Evolutionary conservation across 2,329 filamentous ascomycete species (phyloP).

Genomic region (Myriosclerotinia curreyana): DNA sequence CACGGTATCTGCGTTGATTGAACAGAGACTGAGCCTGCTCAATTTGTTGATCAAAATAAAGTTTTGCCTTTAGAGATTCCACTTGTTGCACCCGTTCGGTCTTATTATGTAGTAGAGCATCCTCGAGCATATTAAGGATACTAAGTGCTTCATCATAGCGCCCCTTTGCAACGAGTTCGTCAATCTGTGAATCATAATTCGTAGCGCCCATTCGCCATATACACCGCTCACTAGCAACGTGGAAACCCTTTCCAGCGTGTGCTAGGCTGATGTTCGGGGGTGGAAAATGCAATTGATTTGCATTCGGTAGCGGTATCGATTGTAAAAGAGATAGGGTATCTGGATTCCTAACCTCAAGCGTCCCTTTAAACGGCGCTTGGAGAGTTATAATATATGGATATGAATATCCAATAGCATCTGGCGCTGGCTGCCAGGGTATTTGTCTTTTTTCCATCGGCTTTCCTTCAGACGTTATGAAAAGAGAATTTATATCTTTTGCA

Average conservation of each 20-base stretch:
- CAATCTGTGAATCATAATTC: slow-evolving; percentile 85
- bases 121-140: slow-evolving; percentile 83
- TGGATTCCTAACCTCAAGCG: slow-evolving; percentile 86
- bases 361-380: slow-evolving; percentile 77
- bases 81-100: slow-evolving; percentile 74
- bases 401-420: slow-evolving; percentile 90
- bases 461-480: slow-evolving; percentile 84
- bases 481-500: slow-evolving; percentile 95
- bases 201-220: slow-evolving; percentile 97
- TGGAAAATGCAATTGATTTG: slow-evolving; percentile 83
- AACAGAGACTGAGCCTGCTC: slow-evolving; percentile 85
- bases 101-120: slow-evolving; percentile 84
- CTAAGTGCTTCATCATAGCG: slow-evolving; percentile 91
- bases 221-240: slow-evolving; percentile 84
- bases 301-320: slow-evolving; percentile 75
- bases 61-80: slow-evolving; percentile 87
- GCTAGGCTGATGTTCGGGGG: slow-evolving; percentile 92
- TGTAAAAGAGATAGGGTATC: slow-evolving; percentile 88
- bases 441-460: slow-evolving; percentile 80
- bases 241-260: slow-evolving; percentile 92
- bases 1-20: slow-evolving; percentile 74
- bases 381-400: slow-evolving; percentile 93
- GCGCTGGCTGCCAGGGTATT: slow-evolving; percentile 86
- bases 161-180: slow-evolving; percentile 70
- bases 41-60: slow-evolving; percentile 68